Evolutionary conservation across 2,329 filamentous ascomycete genomes (phyloP).

Genomic region (Cladosporium sp.): DNA sequence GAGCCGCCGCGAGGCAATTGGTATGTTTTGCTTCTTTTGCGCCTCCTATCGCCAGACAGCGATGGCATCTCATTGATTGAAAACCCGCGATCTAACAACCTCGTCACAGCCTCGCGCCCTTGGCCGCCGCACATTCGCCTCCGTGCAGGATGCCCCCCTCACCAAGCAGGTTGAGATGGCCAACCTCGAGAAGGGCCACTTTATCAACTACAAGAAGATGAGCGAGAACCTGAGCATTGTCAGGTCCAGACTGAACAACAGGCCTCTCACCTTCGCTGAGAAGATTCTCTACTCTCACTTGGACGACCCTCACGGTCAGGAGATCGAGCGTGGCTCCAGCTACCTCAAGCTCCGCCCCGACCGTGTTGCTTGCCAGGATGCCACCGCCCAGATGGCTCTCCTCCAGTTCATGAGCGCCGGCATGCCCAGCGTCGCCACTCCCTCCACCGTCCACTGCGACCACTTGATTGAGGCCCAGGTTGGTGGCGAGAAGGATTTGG

Average conservation of each 20-base stretch:
- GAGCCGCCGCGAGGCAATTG: conserved; percentile 44
- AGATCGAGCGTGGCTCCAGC: conserved; percentile 91
- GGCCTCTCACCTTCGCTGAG: conserved; percentile 91
- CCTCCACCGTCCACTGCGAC: conserved; percentile 95
- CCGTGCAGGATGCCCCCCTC: conserved; percentile 80
- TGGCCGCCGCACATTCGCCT: conserved; percentile 72
- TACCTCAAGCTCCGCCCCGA: conserved; percentile 97
- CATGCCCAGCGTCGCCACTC: conserved; percentile 93
- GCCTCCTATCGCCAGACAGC: background rate
- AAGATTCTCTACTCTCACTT: conserved; percentile 99
- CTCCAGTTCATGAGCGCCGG: conserved; percentile 99
- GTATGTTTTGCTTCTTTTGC: conserved; percentile 34
- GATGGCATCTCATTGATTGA: conserved; percentile 3
- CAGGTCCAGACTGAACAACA: conserved; percentile 86
- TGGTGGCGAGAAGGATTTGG: conserved; percentile 91
- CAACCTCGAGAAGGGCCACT: conserved; percentile 93
- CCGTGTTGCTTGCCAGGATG: conserved; percentile 98
- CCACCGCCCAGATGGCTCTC: conserved; percentile 99
- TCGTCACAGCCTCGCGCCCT: conserved; percentile 39
- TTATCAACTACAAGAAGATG: conserved; percentile 99
- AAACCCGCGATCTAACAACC: background rate
- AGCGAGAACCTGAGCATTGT: conserved; percentile 94
- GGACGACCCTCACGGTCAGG: conserved; percentile 93
- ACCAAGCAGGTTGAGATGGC: conserved; percentile 97
- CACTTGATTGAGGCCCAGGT: conserved; percentile 98